Evolutionary conservation across 2,329 filamentous ascomycete genomes (phyloP).

Genomic region (Paecilomyces niveus): DNA sequence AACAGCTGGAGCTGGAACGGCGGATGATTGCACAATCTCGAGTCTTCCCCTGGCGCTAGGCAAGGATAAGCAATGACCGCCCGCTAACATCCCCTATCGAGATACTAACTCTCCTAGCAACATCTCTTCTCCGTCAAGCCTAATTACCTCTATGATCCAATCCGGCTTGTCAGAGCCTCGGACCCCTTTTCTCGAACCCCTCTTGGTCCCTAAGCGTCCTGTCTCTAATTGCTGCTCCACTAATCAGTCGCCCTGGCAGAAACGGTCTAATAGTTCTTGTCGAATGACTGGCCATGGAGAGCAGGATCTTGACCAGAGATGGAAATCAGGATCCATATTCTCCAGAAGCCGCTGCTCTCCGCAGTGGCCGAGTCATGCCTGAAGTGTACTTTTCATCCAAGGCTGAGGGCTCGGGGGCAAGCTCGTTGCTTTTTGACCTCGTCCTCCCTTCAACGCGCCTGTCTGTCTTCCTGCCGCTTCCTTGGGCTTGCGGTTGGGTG

Average conservation of each 20-base stretch:
- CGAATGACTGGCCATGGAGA: not conserved
- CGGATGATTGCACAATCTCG: not conserved
- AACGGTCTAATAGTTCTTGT: not conserved
- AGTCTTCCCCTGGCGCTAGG: not conserved
- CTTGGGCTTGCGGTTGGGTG: not conserved
- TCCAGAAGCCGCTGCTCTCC: not conserved
- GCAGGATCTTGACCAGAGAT: not conserved
- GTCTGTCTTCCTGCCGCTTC: not conserved
- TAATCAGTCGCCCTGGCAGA: not conserved
- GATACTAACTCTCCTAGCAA: not conserved
- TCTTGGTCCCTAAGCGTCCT: not conserved
- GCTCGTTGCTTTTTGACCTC: not conserved
- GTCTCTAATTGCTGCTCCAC: not conserved
- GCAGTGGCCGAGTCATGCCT: not conserved
- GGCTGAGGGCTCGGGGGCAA: not conserved
- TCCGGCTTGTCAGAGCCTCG: not conserved
- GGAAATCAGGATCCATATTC: not conserved
- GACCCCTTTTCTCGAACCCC: not conserved
- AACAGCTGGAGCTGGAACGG: not conserved
- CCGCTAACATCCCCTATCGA: conserved; percentile 1
- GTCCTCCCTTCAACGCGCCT: not conserved
- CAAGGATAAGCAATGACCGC: not conserved
- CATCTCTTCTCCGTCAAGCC: not conserved
- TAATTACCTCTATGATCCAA: not conserved
- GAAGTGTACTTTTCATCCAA: not conserved